Evolutionary conservation across 176 grass and related monocot species (phyloP).

Genomic region (Cymbopogon citratus): DNA sequence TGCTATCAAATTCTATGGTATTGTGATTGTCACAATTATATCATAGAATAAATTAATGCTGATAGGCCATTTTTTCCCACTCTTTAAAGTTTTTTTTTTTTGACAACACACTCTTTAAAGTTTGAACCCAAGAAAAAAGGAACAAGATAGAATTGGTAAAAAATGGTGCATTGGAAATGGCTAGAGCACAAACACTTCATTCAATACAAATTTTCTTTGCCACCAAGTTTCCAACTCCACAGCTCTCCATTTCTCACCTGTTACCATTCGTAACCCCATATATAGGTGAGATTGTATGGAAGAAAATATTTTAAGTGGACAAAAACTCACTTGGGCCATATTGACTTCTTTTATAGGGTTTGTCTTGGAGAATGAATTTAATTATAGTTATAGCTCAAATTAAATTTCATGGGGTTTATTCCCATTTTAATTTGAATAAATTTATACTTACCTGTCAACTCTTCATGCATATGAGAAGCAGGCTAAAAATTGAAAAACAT

Average conservation of each 20-base stretch:
- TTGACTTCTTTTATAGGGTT: background rate
- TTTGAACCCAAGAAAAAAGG: background rate
- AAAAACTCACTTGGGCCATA: background rate
- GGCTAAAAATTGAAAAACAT: background rate
- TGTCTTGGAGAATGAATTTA: background rate
- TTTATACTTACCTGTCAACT: background rate
- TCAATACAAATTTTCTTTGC: background rate
- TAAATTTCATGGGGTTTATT: background rate
- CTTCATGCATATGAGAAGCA: background rate
- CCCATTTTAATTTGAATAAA: background rate
- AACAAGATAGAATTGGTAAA: background rate
- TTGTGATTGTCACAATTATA: background rate
- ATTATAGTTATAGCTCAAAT: background rate
- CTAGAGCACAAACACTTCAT: background rate
- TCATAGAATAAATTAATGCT: background rate
- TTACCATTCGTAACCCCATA: background rate
- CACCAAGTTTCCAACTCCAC: background rate
- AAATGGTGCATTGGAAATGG: background rate
- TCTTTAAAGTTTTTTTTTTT: too few relatives aligned
- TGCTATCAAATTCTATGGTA: too few relatives aligned
- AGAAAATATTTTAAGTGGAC: background rate
- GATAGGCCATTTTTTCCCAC: background rate
- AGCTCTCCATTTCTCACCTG: background rate
- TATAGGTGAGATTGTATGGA: background rate
- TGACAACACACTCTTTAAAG: too few relatives aligned